These are phyloP conservation scores for Acacia melanoxylon DNA, from an alignment of 306 rosid genomes.

Conservation along the genomic window DNA sequence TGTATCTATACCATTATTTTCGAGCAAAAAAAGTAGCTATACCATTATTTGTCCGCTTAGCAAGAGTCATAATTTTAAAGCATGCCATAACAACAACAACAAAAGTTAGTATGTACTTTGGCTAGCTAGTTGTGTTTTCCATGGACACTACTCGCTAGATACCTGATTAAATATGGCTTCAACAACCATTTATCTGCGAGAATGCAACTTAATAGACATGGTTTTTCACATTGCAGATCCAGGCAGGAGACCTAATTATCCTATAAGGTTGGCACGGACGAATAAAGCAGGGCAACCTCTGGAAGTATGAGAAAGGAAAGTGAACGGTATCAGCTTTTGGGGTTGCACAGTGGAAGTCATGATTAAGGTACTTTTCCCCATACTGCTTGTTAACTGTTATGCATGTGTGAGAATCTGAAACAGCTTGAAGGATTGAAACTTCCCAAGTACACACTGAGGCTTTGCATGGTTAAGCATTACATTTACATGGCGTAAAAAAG, in stretches of 20 bases:
- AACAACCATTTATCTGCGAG: neutral
- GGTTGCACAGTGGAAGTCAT: neutral
- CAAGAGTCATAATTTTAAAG: neutral
- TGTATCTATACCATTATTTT: neutral
- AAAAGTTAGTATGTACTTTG: neutral
- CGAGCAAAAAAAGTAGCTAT: too few species aligned
- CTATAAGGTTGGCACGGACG: neutral
- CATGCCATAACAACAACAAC: too few species aligned
- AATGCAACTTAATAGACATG: neutral
- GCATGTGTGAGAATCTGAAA: slow-evolving; percentile 20
- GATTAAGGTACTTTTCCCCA: neutral
- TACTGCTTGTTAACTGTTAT: neutral
- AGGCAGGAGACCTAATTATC: neutral
- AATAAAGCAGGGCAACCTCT: neutral
- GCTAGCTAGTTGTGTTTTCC: neutral
- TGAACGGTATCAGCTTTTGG: neutral
- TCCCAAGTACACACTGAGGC: neutral
- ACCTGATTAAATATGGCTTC: neutral
- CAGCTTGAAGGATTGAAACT: neutral
- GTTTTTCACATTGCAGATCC: neutral
- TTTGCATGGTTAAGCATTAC: neutral
- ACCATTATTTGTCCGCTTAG: neutral
- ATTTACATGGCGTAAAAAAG: neutral
- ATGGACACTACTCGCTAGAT: neutral
- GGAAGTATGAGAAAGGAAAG: neutral